Evolutionary conservation across 106 monocot species (phyloP).

Genomic region (Dioscorea dumetorum): DNA sequence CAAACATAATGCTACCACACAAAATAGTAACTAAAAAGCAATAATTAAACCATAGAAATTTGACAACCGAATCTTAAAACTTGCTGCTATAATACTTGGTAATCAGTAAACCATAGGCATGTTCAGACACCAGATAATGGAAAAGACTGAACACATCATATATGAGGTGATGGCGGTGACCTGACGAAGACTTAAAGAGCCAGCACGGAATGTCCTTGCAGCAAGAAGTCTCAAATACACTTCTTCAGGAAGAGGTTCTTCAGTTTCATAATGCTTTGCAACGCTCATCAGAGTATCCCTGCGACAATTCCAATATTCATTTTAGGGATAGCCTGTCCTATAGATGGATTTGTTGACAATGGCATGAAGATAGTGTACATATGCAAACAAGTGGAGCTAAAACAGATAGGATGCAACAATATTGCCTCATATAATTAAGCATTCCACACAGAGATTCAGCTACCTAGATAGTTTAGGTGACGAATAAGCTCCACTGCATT

Average conservation of each 20-base stretch:
- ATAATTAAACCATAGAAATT: no score
- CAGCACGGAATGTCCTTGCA: slow-evolving; percentile 96
- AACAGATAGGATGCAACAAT: no score
- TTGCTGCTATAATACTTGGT: background rate
- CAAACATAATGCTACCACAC: no score
- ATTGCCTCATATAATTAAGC: no score
- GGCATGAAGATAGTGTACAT: no score
- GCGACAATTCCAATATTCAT: background rate
- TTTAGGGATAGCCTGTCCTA: no score
- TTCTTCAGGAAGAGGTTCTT: slow-evolving; percentile 92
- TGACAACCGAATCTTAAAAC: background rate
- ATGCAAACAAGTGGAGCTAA: no score
- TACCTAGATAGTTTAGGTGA: no score
- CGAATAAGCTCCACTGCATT: no score
- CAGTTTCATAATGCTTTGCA: slow-evolving; percentile 99
- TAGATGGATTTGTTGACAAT: no score
- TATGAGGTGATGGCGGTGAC: slow-evolving; percentile 17
- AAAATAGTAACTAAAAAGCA: no score
- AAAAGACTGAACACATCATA: background rate
- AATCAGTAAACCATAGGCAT: background rate
- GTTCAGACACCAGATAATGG: background rate
- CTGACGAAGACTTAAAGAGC: slow-evolving; percentile 91
- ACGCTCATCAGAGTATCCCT: slow-evolving; percentile 97
- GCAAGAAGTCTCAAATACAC: slow-evolving; percentile 82
- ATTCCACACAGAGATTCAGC: no score